phyloP scores from a whole-genome alignment of 257 asterid species.

The Salvia hispanica region DNA sequence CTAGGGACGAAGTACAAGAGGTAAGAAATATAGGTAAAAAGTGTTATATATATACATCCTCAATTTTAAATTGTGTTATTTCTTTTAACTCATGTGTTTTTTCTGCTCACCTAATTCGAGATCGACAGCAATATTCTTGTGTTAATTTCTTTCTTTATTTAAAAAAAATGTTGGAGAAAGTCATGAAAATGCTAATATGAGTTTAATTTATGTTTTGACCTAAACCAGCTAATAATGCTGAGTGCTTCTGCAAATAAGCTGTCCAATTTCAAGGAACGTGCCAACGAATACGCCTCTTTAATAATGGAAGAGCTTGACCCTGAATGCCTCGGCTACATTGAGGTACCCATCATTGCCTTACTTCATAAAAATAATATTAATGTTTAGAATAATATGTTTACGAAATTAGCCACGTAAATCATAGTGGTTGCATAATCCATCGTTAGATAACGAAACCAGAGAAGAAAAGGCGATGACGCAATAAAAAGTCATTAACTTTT shows the following conservation, averaged over 20 bases:
- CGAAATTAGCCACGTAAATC: background rate
- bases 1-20: slow-evolving; percentile 88
- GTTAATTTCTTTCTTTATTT: background rate
- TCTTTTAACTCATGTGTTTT: slow-evolving; percentile 27
- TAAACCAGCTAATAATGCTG: slow-evolving; percentile 80
- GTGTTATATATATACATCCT: background rate
- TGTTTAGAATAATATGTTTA: background rate
- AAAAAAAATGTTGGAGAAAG: background rate
- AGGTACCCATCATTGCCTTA: slow-evolving; percentile 49
- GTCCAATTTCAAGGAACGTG: slow-evolving; percentile 84
- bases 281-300: slow-evolving; percentile 73
- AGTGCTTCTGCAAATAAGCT: slow-evolving; percentile 94
- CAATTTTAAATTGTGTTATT: background rate
- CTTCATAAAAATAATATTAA: background rate
- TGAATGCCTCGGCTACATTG: slow-evolving; percentile 77
- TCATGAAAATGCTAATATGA: slow-evolving; percentile 7
- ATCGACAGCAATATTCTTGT: slow-evolving; percentile 24
- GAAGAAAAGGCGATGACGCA: background rate
- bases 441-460: background rate
- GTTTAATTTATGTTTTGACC: slow-evolving; percentile 22
- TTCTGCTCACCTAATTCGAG: slow-evolving; percentile 30
- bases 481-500: background rate
- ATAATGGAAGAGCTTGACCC: slow-evolving; percentile 97
- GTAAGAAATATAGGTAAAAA: slow-evolving; percentile 39
- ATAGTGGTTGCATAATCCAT: background rate